Base-by-base conservation (phyloP, 768 basidiomycete species). In the Infundibulicybe gibba region DNA sequence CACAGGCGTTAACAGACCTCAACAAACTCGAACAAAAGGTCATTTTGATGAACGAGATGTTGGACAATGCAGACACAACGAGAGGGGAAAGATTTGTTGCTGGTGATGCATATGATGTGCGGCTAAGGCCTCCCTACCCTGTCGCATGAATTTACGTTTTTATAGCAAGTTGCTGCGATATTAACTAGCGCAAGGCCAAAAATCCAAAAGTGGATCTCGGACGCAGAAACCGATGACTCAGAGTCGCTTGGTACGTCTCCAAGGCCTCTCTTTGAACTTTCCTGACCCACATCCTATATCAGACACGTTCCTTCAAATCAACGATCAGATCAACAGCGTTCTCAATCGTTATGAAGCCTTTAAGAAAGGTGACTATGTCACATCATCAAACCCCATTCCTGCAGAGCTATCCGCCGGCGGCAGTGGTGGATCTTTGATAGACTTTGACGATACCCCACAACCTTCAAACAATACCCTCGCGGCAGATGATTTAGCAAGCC, bases 181-280 rank as follows among this genome's bases (percentile, higher is more conserved):
- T 79, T 97, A 12, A 74, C 71, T 21, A 77, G 78, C 39, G 94
- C 94, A 2, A 79, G 94, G 40, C 97, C 97, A 0, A 97, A 89
- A 70, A 79, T 98, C 39, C 97, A 99, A 66, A 95, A 93, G 59
- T 98, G 97, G 95, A 90, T 98, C 48, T 90, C 88, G 9, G 93
- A 97, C 55, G 93, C 92, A 14, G 87, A 93, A 57, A 75, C 83
- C 2, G 87, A 93, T 34, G 92, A 94, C 64, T 81, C 91, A 3
- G 92, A 94, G 53, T 89, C 91, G 30, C 79, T 97, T 54, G 89
- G 92, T 94, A 57, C 49, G 79, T 66, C 13, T 13, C 11, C n/a
- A 6, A 30, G 19, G 8, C 6, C 19, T 20, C 15, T 37, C 12
- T 25, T 25, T 41, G 15, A 37, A n/a, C 31, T n/a, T 19, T 35